phyloP scores from a whole-genome alignment of 2,329 filamentous ascomycete species.

The Tolypocladium tropicale region DNA sequence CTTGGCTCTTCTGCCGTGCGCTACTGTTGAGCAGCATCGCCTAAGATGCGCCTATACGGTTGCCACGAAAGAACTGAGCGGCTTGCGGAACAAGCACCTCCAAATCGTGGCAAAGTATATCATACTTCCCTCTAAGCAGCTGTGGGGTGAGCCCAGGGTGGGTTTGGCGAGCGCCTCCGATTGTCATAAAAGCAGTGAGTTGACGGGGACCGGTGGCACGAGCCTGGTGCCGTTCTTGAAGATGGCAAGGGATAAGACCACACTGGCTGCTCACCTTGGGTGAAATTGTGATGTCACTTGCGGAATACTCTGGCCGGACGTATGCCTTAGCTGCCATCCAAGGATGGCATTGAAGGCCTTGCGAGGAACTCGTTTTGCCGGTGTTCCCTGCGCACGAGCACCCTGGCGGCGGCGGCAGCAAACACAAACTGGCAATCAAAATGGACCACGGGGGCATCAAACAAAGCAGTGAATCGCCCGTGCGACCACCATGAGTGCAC shows the following conservation, averaged over 20 bases:
- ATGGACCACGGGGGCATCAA: background rate
- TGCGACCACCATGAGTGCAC: background rate
- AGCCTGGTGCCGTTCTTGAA: slow-evolving; percentile 82
- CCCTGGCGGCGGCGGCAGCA: background rate
- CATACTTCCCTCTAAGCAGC: slow-evolving; percentile 58
- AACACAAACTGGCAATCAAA: background rate
- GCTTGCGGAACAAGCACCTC: slow-evolving; percentile 77
- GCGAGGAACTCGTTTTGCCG: background rate
- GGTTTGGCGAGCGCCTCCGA: slow-evolving; percentile 37
- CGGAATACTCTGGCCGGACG: too few species aligned
- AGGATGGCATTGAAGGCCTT: too few species aligned
- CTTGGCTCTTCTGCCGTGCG: slow-evolving; percentile 47
- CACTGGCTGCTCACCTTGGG: slow-evolving; percentile 21
- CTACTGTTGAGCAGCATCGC: slow-evolving; percentile 36
- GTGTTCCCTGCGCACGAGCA: background rate
- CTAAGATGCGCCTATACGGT: slow-evolving; percentile 49
- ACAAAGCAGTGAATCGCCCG: background rate
- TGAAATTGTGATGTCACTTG: too few species aligned
- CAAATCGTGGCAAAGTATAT: slow-evolving; percentile 88
- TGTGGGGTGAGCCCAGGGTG: slow-evolving; percentile 15
- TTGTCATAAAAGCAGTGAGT: slow-evolving; percentile 26
- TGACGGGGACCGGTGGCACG: slow-evolving; percentile 82
- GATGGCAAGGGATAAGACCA: slow-evolving; percentile 78
- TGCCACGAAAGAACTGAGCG: slow-evolving; percentile 63
- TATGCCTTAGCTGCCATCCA: too few species aligned